Evolutionary conservation across 805 yeast species (phyloP).

Genomic region (Zygoascus biomembranicola): DNA sequence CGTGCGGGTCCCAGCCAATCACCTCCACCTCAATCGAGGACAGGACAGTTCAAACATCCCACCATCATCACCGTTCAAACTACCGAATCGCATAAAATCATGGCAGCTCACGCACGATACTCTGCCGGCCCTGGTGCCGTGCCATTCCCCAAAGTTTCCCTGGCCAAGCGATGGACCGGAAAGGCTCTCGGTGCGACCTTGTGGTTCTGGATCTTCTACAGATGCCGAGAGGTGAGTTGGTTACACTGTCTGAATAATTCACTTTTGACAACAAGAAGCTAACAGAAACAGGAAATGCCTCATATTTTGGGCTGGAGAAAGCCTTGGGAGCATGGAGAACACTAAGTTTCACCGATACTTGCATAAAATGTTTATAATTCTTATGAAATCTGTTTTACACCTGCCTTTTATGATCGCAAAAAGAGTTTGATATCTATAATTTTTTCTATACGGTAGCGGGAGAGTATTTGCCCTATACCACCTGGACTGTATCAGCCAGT

Average conservation of each 20-base stretch:
- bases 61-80: neutral
- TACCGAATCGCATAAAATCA: slow-evolving; percentile 1
- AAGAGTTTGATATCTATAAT: too few species aligned
- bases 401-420: too few species aligned
- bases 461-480: neutral
- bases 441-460: too few species aligned
- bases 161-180: slow-evolving; percentile 49
- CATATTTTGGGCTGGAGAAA: slow-evolving; percentile 32
- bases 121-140: slow-evolving; percentile 44
- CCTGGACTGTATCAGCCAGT: slow-evolving; percentile 7
- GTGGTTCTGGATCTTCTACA: slow-evolving; percentile 84
- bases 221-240: slow-evolving; percentile 52
- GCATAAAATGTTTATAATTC: neutral
- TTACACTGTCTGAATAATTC: neutral
- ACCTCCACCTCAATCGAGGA: neutral
- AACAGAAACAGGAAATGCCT: slow-evolving; percentile 27
- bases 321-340: slow-evolving; percentile 34
- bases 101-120: slow-evolving; percentile 24
- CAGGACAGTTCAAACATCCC: neutral
- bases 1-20: neutral
- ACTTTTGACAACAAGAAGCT: neutral
- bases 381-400: neutral
- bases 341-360: slow-evolving; percentile 7
- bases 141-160: slow-evolving; percentile 57
- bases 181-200: slow-evolving; percentile 72